Evolutionary conservation across 169 alveolate genomes (phyloP), one percentile per base, ranked within the genome.

Genomic region (Eimeria tenella): DNA sequence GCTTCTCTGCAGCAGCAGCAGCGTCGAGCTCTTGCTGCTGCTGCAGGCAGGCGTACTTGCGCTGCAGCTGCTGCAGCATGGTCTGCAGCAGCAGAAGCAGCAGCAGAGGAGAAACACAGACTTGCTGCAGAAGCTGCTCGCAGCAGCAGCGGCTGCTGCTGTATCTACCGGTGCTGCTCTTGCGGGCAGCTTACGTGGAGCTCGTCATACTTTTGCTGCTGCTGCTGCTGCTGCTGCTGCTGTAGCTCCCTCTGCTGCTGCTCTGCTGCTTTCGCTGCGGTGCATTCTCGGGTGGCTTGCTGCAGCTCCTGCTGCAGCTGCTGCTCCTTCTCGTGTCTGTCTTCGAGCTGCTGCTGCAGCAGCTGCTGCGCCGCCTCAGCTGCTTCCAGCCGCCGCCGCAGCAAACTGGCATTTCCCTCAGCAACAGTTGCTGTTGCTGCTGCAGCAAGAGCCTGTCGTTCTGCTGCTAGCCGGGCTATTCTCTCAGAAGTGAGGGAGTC

Each of bases 381-480:
- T 4, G 74, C 84, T 50, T 86, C 93, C 31, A 86, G 93, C 60
- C 93, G 68, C 84, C 77, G 93, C 84, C 68, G 86, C 63, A 63
- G 93, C 84, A 86, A 84, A 31, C 56, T 50, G 58, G 75, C 70
- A 10, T 68, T 63, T 4, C 93, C 93, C 73, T 86, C 93, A 3
- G 93, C 93, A 49, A 73, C 82, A 0, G 93, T 3, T 15, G 93
- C 93, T 21, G 68, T 70, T 25, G 93, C 93, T 49, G 93, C 93
- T 5, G 93, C 93, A 11, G 93, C 93, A 23, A 86, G 93, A 19
- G 83, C 77, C 73, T 86, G 93, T 0, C 93, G 49, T 77, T 86
- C 93, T 70, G 93, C 93, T 6, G 93, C 75, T 56, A 86, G 71
- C n/a, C 93, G 31, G 23, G 77, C 81, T 15, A 86, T 73, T 15